Conservation (phyloP, 257 asterid species). For the Striga asiatica region DNA sequence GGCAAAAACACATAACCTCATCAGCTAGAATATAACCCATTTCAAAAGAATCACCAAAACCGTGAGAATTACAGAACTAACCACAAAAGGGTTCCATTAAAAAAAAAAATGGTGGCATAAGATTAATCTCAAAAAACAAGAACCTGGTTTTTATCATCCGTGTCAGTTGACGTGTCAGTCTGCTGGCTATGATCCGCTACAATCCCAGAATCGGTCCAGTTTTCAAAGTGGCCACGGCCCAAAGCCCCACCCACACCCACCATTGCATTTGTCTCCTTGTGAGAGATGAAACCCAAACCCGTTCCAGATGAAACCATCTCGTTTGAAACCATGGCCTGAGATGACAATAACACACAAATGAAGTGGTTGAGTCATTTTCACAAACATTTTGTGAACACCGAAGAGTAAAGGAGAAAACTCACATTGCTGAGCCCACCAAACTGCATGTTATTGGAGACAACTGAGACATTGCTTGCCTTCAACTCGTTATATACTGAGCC, state of each 20-base stretch:
- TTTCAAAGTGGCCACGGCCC: constrained; percentile 49
- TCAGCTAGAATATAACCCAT: neutral
- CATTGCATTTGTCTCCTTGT: constrained; percentile 20
- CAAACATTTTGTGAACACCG: neutral
- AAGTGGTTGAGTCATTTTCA: neutral
- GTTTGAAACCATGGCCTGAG: constrained; percentile 54
- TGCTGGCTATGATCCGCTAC: constrained; percentile 39
- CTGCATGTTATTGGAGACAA: constrained; percentile 43
- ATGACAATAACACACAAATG: neutral
- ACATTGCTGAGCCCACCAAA: constrained; percentile 64
- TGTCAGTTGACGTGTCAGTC: constrained; percentile 43
- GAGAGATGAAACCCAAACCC: constrained; percentile 35
- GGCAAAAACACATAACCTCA: neutral
- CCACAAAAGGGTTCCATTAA: constrained; percentile 14
- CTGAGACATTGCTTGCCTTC: constrained; percentile 59
- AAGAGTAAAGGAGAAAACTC: constrained; percentile 4
- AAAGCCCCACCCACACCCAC: constrained; percentile 27
- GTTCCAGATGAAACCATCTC: constrained; percentile 51
- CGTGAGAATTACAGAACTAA: neutral
- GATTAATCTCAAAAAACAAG: neutral
- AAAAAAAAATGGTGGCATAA: neutral
- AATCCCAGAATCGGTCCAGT: constrained; percentile 32
- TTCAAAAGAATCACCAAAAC: neutral
- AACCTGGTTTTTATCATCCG: constrained; percentile 40
- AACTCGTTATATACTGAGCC: constrained; percentile 51